These are phyloP conservation scores for Phlebiopsis flavidoalba DNA, from an alignment of 768 basidiomycete genomes.

Conservation along the genomic window DNA sequence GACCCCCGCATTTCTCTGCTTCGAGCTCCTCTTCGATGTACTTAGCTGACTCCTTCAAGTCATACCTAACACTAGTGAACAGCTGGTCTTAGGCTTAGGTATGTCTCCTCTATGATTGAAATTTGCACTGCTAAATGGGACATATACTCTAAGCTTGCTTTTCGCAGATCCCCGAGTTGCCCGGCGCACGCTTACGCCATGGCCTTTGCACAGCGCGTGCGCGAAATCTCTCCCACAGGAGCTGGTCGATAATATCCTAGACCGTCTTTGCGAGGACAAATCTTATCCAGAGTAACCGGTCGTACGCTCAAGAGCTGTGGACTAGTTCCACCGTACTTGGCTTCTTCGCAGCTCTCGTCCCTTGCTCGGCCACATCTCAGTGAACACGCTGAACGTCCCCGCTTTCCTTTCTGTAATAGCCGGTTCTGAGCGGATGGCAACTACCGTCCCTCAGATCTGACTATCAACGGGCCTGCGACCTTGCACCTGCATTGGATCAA, in stretches of 20 bases:
- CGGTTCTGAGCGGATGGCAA: not conserved
- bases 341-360: not conserved
- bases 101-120: too few relatives aligned
- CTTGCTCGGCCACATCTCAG: not conserved
- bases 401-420: not conserved
- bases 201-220: too few relatives aligned
- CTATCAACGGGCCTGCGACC: not conserved
- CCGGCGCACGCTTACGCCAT: too few relatives aligned
- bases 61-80: too few relatives aligned
- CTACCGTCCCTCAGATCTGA: not conserved
- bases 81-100: too few relatives aligned
- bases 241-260: not conserved
- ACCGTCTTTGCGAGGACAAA: not conserved
- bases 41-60: too few relatives aligned
- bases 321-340: not conserved
- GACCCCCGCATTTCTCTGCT: too few relatives aligned
- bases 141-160: too few relatives aligned
- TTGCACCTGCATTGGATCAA: not conserved
- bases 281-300: too few relatives aligned
- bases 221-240: not conserved
- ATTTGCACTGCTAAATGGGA: too few relatives aligned
- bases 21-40: too few relatives aligned
- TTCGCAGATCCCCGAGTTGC: too few relatives aligned
- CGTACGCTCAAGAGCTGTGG: not conserved
- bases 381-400: not conserved